phyloP scores from a whole-genome alignment of 2,329 filamentous ascomycete species.

The Seiridium cupressi region DNA sequence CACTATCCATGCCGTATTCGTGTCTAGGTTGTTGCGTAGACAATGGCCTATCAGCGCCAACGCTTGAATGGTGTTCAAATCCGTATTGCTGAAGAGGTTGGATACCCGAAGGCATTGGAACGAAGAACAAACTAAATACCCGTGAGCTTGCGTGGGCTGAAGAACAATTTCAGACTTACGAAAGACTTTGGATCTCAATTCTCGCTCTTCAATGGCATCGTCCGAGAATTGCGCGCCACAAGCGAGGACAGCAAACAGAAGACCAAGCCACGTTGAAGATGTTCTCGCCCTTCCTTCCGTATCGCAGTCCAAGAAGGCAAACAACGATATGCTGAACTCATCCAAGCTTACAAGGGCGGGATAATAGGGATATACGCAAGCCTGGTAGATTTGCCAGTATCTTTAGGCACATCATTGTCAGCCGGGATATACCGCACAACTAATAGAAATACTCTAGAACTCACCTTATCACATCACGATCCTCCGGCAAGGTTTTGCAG shows the following conservation, averaged over 20 bases:
- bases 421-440: not conserved
- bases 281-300: not conserved
- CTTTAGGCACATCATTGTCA: not conserved
- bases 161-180: not conserved
- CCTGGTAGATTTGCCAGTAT: constrained; percentile 4
- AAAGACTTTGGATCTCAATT: constrained; percentile 2
- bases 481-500: constrained; percentile 1
- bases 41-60: constrained; percentile 2
- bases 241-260: constrained; percentile 1
- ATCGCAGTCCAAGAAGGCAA: not conserved
- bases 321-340: constrained; percentile 1
- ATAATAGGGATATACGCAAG: constrained; percentile 2
- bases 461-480: constrained; percentile 1
- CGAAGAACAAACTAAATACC: not conserved
- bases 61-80: constrained; percentile 1
- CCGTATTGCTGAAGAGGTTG: constrained; percentile 3
- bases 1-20: constrained; percentile 3
- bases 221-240: constrained; percentile 2
- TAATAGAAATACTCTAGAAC: not conserved
- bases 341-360: constrained; percentile 2
- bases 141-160: no score
- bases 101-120: constrained; percentile 2
- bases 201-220: constrained; percentile 1
- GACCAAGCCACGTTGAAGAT: not conserved
- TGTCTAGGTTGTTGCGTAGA: constrained; percentile 4